Evolutionary conservation across 805 yeast species (phyloP).

Genomic region (Myxozyma udenii): DNA sequence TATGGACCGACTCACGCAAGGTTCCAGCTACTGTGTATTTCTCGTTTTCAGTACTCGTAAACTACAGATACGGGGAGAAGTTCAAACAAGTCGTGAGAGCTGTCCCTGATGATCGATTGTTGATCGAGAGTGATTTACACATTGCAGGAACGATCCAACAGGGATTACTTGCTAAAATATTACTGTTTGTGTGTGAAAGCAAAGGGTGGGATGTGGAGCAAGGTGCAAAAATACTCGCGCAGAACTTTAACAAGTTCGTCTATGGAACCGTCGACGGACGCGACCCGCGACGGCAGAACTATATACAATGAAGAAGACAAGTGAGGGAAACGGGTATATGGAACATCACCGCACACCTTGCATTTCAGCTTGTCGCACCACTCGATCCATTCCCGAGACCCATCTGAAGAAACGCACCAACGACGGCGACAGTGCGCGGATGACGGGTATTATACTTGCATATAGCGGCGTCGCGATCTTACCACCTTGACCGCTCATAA

Average conservation of each 20-base stretch:
- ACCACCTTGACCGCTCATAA: conserved; percentile 61
- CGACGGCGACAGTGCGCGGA: conserved; percentile 73
- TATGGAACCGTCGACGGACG: conserved; percentile 4
- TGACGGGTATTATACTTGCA: conserved; percentile 66
- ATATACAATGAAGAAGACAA: not conserved
- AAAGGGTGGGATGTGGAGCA: conserved; percentile 28
- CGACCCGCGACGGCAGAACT: not conserved
- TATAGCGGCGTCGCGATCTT: conserved; percentile 73
- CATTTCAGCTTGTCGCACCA: conserved; percentile 14
- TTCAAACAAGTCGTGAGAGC: conserved; percentile 35
- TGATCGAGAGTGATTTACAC: conserved; percentile 56
- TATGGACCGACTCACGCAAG: conserved; percentile 45
- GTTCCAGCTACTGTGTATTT: conserved; percentile 43
- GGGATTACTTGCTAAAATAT: conserved; percentile 16
- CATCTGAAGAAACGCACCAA: conserved; percentile 53
- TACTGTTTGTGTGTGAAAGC: conserved; percentile 15
- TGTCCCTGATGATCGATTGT: conserved; percentile 41
- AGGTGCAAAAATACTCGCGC: conserved; percentile 17
- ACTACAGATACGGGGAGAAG: conserved; percentile 39
- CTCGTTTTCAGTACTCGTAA: conserved; percentile 55
- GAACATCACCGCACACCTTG: not conserved
- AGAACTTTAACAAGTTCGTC: conserved; percentile 17
- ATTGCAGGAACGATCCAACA: conserved; percentile 35
- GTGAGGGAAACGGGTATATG: not conserved
- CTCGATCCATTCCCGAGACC: conserved; percentile 65